Conservation (phyloP, 2,329 filamentous ascomycete genomes). For the Xylaria sp. region DNA sequence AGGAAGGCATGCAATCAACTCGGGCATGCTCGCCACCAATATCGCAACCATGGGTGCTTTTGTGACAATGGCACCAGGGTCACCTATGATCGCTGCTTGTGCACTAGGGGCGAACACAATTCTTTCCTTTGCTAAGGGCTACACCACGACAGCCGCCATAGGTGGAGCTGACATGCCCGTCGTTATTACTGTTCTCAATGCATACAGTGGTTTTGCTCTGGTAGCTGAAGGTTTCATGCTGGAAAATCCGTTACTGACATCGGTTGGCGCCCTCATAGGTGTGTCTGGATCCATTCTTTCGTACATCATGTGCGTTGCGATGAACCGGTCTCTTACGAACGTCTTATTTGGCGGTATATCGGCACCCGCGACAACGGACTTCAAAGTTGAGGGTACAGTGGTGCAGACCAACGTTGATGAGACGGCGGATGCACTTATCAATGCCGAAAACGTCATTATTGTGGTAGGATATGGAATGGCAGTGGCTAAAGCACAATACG, state of each 20-base stretch:
- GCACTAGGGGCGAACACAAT: conserved; percentile 80
- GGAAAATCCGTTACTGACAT: conserved; percentile 85
- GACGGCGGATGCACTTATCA: conserved; percentile 77
- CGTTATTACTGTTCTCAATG: conserved; percentile 89
- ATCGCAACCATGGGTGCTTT: conserved; percentile 86
- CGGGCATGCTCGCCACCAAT: conserved; percentile 78
- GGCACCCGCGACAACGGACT: conserved; percentile 69
- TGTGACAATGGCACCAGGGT: conserved; percentile 81
- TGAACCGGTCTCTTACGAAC: conserved; percentile 91
- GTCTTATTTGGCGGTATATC: conserved; percentile 88
- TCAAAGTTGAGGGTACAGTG: conserved; percentile 82
- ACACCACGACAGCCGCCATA: conserved; percentile 87
- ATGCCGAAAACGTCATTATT: conserved; percentile 87
- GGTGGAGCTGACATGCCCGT: conserved; percentile 96
- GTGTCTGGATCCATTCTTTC: conserved; percentile 90
- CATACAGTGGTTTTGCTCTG: conserved; percentile 89
- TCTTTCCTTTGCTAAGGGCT: conserved; percentile 86
- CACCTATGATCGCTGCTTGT: conserved; percentile 80
- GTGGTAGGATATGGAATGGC: conserved; percentile 95
- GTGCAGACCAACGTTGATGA: conserved; percentile 84
- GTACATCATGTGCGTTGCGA: conserved; percentile 87
- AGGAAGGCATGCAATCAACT: conserved; percentile 80
- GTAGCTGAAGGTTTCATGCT: conserved; percentile 94
- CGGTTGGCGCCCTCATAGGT: conserved; percentile 86
- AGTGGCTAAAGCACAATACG: conserved; percentile 92